Evolutionary conservation across 352 stramenopile genomes (phyloP).

Genomic region (Pythium myriotylum): DNA sequence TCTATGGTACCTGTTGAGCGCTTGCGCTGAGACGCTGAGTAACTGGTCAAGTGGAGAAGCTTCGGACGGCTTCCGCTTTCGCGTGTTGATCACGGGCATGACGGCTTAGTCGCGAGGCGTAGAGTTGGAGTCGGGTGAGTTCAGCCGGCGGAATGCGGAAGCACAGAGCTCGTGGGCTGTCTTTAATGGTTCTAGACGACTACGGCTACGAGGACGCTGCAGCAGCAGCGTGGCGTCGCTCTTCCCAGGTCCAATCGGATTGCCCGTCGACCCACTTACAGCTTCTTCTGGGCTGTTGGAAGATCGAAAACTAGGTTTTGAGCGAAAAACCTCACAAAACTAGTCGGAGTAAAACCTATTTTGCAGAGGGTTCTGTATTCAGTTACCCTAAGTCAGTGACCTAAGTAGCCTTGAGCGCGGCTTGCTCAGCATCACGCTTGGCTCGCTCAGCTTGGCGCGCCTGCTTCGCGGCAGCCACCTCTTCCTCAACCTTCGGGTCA

Average conservation of each 20-base stretch:
- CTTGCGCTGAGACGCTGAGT: constrained; percentile 14
- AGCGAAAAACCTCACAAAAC: constrained; percentile 10
- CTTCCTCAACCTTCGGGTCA: constrained; percentile 42
- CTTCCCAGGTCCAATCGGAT: too few relatives aligned
- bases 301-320: constrained; percentile 30
- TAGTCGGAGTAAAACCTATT: constrained; percentile 39
- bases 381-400: constrained; percentile 19
- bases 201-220: neutral
- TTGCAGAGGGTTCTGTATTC: constrained; percentile 25
- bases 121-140: neutral
- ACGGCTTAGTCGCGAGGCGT: neutral
- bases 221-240: too few relatives aligned
- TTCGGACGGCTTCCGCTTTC: constrained; percentile 28
- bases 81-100: constrained; percentile 30
- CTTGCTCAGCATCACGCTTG: constrained; percentile 39
- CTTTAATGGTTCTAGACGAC: neutral
- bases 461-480: constrained; percentile 51
- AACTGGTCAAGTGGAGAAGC: constrained; percentile 21
- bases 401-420: constrained; percentile 16
- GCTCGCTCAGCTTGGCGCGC: constrained; percentile 43
- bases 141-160: too few relatives aligned
- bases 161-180: neutral
- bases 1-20: constrained; percentile 16
- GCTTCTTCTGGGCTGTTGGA: constrained; percentile 14
- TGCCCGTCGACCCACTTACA: neutral